These are phyloP conservation scores for Macrotyloma uniflorum DNA, from an alignment of 306 rosid species.

Conservation along the genomic window DNA sequence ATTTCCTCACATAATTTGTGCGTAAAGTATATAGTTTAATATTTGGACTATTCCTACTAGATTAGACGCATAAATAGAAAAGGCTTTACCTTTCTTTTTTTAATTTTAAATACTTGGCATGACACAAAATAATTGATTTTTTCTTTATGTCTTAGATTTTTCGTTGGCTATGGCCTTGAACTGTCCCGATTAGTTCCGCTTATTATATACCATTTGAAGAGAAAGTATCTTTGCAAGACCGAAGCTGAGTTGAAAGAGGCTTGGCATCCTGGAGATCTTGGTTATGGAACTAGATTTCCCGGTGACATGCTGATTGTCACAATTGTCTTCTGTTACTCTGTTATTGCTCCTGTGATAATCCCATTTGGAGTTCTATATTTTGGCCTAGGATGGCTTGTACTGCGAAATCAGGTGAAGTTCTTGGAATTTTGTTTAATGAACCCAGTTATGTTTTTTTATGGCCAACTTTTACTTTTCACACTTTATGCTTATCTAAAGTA, in stretches of 20 bases:
- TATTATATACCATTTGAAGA: conserved; percentile 85
- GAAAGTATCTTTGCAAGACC: conserved; percentile 82
- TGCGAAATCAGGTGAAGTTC: conserved; percentile 83
- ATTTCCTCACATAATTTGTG: conserved; percentile 3
- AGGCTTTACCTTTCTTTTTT: background rate
- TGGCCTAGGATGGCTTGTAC: conserved; percentile 90
- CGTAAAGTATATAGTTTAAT: background rate
- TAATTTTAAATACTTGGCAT: background rate
- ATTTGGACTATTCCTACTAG: background rate
- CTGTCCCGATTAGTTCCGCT: conserved; percentile 87
- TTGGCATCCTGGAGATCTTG: conserved; percentile 88
- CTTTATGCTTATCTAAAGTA: background rate
- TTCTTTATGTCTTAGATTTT: conserved; percentile 60
- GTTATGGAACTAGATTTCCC: conserved; percentile 83
- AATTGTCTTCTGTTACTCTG: conserved; percentile 81
- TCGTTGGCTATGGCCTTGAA: conserved; percentile 93
- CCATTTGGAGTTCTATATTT: conserved; percentile 86
- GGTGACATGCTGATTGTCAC: conserved; percentile 81
- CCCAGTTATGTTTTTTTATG: background rate
- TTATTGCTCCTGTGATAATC: conserved; percentile 81
- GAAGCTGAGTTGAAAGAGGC: conserved; percentile 86
- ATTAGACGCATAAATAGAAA: background rate
- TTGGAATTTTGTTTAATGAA: background rate
- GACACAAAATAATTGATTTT: conserved; percentile 27
- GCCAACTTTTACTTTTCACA: background rate